These are phyloP conservation scores for Fusarium goolgardi DNA, from an alignment of 2,329 filamentous ascomycete species.

Conservation along the genomic window DNA sequence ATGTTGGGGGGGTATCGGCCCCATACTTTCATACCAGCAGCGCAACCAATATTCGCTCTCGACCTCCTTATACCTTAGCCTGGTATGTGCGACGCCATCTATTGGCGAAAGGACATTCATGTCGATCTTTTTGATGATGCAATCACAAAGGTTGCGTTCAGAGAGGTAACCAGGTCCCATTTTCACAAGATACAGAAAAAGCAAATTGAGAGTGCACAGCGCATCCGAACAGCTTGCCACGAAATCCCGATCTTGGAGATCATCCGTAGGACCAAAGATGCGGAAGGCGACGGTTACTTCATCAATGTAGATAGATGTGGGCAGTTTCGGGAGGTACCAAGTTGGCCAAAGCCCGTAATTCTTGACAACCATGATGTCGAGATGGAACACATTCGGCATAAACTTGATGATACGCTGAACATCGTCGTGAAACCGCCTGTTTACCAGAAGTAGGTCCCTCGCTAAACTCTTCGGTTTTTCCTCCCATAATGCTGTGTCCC, in stretches of 20 bases:
- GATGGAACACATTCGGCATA: not conserved
- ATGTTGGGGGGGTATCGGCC: not conserved
- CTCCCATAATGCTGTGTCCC: not conserved
- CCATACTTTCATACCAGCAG: too few relatives aligned
- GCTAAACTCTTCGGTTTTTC: not conserved
- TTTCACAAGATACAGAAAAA: not conserved
- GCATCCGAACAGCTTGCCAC: too few relatives aligned
- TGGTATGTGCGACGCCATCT: slow-evolving; percentile 7
- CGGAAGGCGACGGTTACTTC: slow-evolving; percentile 9
- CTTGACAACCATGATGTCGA: slow-evolving; percentile 31
- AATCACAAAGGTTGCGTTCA: fast-evolving
- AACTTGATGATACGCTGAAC: not conserved
- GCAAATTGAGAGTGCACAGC: too few relatives aligned
- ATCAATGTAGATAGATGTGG: slow-evolving; percentile 7
- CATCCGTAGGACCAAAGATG: slow-evolving; percentile 17
- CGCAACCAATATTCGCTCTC: too few relatives aligned
- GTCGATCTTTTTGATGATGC: slow-evolving; percentile 5
- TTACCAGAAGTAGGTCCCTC: not conserved
- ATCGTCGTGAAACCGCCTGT: not conserved
- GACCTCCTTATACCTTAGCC: not conserved
- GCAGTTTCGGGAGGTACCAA: slow-evolving; percentile 4
- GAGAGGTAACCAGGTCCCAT: slow-evolving; percentile 1
- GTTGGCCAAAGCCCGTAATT: slow-evolving; percentile 16
- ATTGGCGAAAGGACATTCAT: slow-evolving; percentile 13
- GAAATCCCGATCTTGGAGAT: not conserved